These are phyloP conservation scores for Cornus controversa DNA, from an alignment of 148 eudicot genomes.

Conservation along the genomic window DNA sequence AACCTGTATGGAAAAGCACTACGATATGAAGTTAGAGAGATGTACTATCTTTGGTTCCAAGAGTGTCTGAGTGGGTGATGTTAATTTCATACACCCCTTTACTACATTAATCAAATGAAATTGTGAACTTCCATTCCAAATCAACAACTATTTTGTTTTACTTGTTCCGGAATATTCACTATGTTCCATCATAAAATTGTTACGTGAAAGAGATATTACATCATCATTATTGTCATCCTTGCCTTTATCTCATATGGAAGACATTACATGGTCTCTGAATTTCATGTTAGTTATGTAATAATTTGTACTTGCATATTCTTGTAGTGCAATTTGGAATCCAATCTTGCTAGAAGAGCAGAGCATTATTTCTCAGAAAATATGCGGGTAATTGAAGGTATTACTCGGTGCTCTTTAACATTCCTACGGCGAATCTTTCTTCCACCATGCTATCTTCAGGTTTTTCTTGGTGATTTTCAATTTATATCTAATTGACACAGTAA, in stretches of 20 bases:
- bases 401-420: slow-evolving; percentile 7
- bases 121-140: too few relatives aligned
- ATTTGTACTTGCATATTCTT: background rate
- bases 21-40: too few relatives aligned
- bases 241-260: too few relatives aligned
- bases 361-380: slow-evolving; percentile 90
- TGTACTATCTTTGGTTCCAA: too few relatives aligned
- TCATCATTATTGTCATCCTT: background rate
- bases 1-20: too few relatives aligned
- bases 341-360: slow-evolving; percentile 87
- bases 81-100: too few relatives aligned
- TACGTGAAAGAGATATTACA: background rate
- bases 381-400: slow-evolving; percentile 71
- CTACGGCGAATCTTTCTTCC: slow-evolving; percentile 4
- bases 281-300: background rate
- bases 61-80: too few relatives aligned
- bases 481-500: slow-evolving; percentile 3
- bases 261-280: too few relatives aligned
- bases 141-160: background rate
- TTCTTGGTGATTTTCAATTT: background rate
- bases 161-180: background rate
- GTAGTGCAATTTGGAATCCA: slow-evolving; percentile 69
- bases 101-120: too few relatives aligned
- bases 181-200: background rate
- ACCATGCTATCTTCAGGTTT: background rate